Percentiles rank a stretch among this genome's conserved stretches.
These are phyloP conservation scores for Brachypodium distachyon DNA, from an alignment of 202 grass and related monocot species.

Conservation along the genomic window DNA sequence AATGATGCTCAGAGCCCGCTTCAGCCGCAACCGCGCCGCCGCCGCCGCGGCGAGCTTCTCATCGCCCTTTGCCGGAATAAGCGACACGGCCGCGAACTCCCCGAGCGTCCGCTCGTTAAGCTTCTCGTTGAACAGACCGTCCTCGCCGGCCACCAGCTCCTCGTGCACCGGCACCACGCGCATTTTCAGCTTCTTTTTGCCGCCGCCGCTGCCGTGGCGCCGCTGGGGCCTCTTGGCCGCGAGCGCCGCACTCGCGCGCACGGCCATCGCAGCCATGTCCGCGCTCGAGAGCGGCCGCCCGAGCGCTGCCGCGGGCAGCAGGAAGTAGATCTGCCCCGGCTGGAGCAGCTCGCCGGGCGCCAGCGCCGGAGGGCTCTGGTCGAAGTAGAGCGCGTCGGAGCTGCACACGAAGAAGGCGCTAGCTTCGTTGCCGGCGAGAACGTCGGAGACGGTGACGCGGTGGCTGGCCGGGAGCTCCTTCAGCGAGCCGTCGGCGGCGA, in stretches of 20 bases:
- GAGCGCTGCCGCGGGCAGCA: slow-evolving; percentile 32
- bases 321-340: slow-evolving; percentile 51
- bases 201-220: background rate
- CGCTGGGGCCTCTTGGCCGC: background rate
- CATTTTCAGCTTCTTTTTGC: background rate
- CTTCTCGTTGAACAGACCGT: background rate
- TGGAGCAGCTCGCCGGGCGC: slow-evolving; percentile 19
- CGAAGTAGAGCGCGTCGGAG: slow-evolving; percentile 65
- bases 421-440: background rate
- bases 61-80: background rate
- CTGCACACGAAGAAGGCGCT: slow-evolving; percentile 45
- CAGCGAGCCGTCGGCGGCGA: slow-evolving; percentile 44
- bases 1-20: slow-evolving; percentile 30
- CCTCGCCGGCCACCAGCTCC: background rate
- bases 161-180: slow-evolving; percentile 19
- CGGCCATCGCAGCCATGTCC: slow-evolving; percentile 49
- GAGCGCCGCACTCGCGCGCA: slow-evolving; percentile 39
- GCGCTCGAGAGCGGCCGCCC: slow-evolving; percentile 22
- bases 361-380: slow-evolving; percentile 29
- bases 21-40: background rate
- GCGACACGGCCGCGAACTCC: background rate
- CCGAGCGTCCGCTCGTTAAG: slow-evolving; percentile 28
- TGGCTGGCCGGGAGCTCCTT: slow-evolving; percentile 23
- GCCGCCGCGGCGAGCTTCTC: background rate
- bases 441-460: slow-evolving; percentile 3